Conservation (phyloP, 257 asterid genomes). For the Gynochthodes officinalis region DNA sequence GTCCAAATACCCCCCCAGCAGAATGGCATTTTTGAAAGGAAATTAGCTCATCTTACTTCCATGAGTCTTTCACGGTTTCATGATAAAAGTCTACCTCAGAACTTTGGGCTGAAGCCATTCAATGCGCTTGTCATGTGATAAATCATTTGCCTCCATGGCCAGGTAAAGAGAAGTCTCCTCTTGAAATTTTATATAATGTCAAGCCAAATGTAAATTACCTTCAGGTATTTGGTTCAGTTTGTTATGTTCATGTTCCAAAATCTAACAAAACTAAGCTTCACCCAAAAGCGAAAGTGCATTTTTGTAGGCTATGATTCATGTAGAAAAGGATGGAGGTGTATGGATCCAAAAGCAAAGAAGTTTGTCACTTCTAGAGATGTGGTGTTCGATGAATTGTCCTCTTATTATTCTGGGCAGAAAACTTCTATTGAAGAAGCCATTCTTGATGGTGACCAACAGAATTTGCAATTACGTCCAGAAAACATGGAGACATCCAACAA, state of each 20-base stretch:
- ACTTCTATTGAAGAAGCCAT: not conserved
- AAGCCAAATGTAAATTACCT: too few relatives aligned
- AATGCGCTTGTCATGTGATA: slow-evolving; percentile 9
- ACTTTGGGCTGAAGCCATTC: slow-evolving; percentile 15
- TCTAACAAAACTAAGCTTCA: slow-evolving; percentile 21
- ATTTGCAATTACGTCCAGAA: not conserved
- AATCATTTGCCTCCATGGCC: too few relatives aligned
- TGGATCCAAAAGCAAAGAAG: slow-evolving; percentile 18
- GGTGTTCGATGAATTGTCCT: slow-evolving; percentile 21
- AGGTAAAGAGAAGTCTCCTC: too few relatives aligned
- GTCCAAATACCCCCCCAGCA: too few relatives aligned
- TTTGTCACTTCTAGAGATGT: too few relatives aligned
- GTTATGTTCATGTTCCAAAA: too few relatives aligned
- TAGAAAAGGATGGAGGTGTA: slow-evolving; percentile 18
- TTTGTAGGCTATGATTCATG: slow-evolving; percentile 15
- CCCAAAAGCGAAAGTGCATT: slow-evolving; percentile 14
- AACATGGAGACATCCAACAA: not conserved
- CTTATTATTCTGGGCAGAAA: not conserved
- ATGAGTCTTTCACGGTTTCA: slow-evolving; percentile 11
- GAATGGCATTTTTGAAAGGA: too few relatives aligned
- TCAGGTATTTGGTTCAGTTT: too few relatives aligned
- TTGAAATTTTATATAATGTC: too few relatives aligned
- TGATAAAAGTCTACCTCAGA: slow-evolving; percentile 20
- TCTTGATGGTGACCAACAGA: slow-evolving; percentile 4
- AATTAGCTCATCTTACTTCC: too few relatives aligned